phyloP scores from a whole-genome alignment of 164 flowering plant species.

The Hamamelis virginiana region DNA sequence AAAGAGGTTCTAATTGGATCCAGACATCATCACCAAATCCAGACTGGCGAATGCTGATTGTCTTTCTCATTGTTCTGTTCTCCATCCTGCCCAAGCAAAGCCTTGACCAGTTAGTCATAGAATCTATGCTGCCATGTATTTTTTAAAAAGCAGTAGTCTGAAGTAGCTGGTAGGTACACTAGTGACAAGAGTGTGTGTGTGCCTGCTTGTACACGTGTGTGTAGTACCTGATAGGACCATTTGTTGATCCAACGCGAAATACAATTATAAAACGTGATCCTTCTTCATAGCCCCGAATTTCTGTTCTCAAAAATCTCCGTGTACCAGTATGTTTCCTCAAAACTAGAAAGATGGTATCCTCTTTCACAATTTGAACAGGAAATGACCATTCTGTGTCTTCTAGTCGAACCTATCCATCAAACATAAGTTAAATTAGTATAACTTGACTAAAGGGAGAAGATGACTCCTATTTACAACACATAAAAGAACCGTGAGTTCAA shows the following conservation, averaged over 20 bases:
- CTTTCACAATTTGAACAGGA: slow-evolving; percentile 76
- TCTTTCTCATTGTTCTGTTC: slow-evolving; percentile 64
- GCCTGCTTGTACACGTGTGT: neutral
- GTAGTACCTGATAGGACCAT: slow-evolving; percentile 81
- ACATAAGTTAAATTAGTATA: slow-evolving; percentile 4
- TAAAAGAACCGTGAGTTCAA: neutral
- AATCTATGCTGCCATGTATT: neutral
- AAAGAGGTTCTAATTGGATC: slow-evolving; percentile 62
- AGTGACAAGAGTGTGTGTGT: too few species aligned
- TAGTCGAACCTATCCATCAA: slow-evolving; percentile 53
- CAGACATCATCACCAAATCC: slow-evolving; percentile 82
- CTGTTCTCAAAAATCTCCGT: slow-evolving; percentile 60
- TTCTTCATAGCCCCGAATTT: slow-evolving; percentile 96
- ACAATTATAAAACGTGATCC: slow-evolving; percentile 92
- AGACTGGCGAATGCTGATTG: slow-evolving; percentile 70
- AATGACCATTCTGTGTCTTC: slow-evolving; percentile 86
- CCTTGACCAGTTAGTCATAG: slow-evolving; percentile 5
- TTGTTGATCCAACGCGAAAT: slow-evolving; percentile 75
- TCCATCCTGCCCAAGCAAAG: slow-evolving; percentile 60
- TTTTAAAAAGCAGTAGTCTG: neutral
- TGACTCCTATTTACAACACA: neutral
- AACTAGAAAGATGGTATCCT: slow-evolving; percentile 70
- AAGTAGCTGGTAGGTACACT: neutral
- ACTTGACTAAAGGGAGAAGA: neutral
- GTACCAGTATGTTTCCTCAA: slow-evolving; percentile 54